phyloP scores from a whole-genome alignment of 2,329 filamentous ascomycete genomes.

The Endoconidiophora polonica region DNA sequence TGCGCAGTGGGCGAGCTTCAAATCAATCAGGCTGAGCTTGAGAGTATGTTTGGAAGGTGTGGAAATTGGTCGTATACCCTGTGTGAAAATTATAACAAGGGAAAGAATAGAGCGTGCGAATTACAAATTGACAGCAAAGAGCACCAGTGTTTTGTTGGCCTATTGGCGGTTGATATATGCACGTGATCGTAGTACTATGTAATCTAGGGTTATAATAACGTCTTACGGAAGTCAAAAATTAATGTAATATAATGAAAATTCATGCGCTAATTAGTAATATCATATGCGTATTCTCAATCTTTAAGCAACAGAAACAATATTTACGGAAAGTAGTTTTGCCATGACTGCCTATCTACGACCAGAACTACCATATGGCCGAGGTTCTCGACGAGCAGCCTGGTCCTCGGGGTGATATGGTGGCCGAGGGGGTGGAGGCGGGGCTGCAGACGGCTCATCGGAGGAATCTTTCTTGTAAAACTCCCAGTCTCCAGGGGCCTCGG shows the following conservation, averaged over 20 bases:
- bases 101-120: no score
- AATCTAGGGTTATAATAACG: no score
- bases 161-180: no score
- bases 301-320: no score
- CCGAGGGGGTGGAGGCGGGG: slow-evolving; percentile 9
- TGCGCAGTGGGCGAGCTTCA: neutral
- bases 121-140: no score
- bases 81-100: slow-evolving; percentile 11
- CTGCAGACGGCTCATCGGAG: slow-evolving; percentile 2
- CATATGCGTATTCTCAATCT: no score
- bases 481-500: slow-evolving; percentile 3
- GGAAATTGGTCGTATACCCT: slow-evolving; percentile 15
- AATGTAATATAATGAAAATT: no score
- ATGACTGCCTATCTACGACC: neutral
- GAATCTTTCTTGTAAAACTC: slow-evolving; percentile 6
- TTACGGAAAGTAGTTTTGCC: no score
- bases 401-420: slow-evolving; percentile 9
- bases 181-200: no score
- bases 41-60: slow-evolving; percentile 11
- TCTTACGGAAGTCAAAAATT: no score
- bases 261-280: no score
- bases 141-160: no score
- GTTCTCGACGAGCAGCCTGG: slow-evolving; percentile 4
- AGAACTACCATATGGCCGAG: slow-evolving; percentile 7
- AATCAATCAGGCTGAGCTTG: slow-evolving; percentile 1